Evolutionary conservation across 805 yeast genomes (phyloP), one percentile per base, ranked within the genome.

Genomic region (Zygosaccharomyces gambellarensis): DNA sequence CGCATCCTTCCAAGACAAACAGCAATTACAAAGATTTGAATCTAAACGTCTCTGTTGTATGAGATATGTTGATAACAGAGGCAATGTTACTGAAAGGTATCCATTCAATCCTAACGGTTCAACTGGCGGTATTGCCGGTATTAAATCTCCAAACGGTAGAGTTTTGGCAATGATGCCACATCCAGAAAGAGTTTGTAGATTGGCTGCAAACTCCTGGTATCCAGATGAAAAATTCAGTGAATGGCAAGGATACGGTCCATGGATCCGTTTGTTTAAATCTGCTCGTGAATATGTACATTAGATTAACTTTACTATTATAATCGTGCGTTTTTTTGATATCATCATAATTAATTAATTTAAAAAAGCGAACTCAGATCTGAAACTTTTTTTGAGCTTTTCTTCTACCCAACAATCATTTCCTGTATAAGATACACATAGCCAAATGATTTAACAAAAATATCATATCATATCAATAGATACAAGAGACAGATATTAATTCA

Each of bases 81-180:
- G 97, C 54, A 76, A 81, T 48, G 77, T 77, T 34, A 87, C 99
- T 34, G 87, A 82, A 66, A 78, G 75, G 63, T 94, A 85, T 66
- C 99, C 99, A 54, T 86, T 75, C 75, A 94, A 94, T 76, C 98
- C 99, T 49, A 94, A 94, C 71, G 99, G 99, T 39, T 88, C 97
- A 11, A 88, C 94, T 39, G 80, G 79, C 48, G 97, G 96, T 71
- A 87, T 94, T 60, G 86, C 97, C 34, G 99, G 97, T 76, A 81
- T 94, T 49, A 77, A 85, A 55, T 82, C 90, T 47, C 88, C 89
- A 46, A 89, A 87, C 64, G 98, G 98, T 56, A 83, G 99, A 69
- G 97, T 94, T 3, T 75, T 94, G 61, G 97, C 97, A 4, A 81
- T 94, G 90, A 94, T 94, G 99, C 99, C 99, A 42, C 99, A 94